These are phyloP conservation scores for Cyberlindnera veronae DNA, from an alignment of 805 yeast species.

Conservation along the genomic window DNA sequence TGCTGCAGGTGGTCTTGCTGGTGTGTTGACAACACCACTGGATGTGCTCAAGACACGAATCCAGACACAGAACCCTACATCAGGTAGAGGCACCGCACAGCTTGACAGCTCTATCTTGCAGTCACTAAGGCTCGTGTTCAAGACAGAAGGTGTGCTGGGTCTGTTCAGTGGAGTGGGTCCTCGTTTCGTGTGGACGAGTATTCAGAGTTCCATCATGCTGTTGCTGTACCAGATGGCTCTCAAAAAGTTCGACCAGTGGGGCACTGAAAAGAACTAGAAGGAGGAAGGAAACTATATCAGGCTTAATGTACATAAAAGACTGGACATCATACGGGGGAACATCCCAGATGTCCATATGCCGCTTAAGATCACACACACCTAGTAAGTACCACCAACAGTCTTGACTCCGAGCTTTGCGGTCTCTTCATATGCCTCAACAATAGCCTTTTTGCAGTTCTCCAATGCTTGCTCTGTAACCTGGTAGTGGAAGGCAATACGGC, in stretches of 20 bases:
- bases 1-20: constrained; percentile 92
- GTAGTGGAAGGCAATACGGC: constrained; percentile 10
- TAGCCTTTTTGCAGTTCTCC: constrained; percentile 52
- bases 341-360: not conserved
- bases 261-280: not conserved
- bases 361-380: not conserved
- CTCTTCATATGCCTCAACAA: constrained; percentile 49
- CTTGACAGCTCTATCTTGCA: constrained; percentile 43
- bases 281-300: too few relatives aligned
- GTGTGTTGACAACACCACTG: constrained; percentile 82
- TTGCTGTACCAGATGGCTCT: constrained; percentile 78
- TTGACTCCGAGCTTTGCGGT: constrained; percentile 8
- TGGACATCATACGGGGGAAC: not conserved
- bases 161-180: constrained; percentile 96
- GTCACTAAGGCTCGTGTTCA: constrained; percentile 56
- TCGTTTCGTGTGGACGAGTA: constrained; percentile 91
- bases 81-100: constrained; percentile 21
- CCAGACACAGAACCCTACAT: constrained; percentile 70
- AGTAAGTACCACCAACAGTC: constrained; percentile 3
- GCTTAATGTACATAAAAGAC: not conserved
- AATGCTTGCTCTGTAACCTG: constrained; percentile 37
- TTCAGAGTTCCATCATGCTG: constrained; percentile 93
- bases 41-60: constrained; percentile 91
- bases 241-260: constrained; percentile 33
- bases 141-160: constrained; percentile 72